Evolutionary conservation across 2,329 filamentous ascomycete genomes (phyloP).

Genomic region (Exophiala dermatitidis): DNA sequence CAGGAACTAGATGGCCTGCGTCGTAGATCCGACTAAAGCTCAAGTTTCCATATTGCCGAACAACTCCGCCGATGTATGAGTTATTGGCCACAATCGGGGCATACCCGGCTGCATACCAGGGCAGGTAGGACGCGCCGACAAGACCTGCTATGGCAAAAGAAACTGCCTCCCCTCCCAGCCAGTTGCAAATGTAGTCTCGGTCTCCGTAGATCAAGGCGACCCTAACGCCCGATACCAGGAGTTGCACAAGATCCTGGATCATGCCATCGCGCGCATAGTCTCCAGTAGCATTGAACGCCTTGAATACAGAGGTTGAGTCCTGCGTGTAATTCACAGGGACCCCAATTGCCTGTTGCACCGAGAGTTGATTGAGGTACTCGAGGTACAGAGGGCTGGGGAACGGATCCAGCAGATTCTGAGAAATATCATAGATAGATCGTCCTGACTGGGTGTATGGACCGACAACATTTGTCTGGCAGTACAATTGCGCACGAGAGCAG

Average conservation of each 20-base stretch:
- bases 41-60: constrained; percentile 34
- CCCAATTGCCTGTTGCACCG: constrained; percentile 51
- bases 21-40: constrained; percentile 47
- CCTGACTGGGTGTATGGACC: constrained; percentile 33
- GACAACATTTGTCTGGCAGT: constrained; percentile 35
- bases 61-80: constrained; percentile 44
- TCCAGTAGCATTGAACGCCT: constrained; percentile 26
- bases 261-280: constrained; percentile 28
- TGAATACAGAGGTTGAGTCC: constrained; percentile 31
- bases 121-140: constrained; percentile 20
- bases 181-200: constrained; percentile 31
- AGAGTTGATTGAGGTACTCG: constrained; percentile 52
- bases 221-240: constrained; percentile 36
- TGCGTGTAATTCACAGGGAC: constrained; percentile 41
- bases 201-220: constrained; percentile 42
- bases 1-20: constrained; percentile 48
- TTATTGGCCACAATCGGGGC: constrained; percentile 43
- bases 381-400: constrained; percentile 52
- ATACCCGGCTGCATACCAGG: constrained; percentile 39
- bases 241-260: constrained; percentile 28
- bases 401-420: constrained; percentile 49
- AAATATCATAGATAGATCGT: constrained; percentile 50
- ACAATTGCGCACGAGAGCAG: constrained; percentile 27
- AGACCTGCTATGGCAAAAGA: constrained; percentile 39
- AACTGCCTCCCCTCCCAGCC: constrained; percentile 44